These are phyloP conservation scores for Vaccinium macrocarpon DNA, from an alignment of 148 eudicot genomes.

Conservation along the genomic window DNA sequence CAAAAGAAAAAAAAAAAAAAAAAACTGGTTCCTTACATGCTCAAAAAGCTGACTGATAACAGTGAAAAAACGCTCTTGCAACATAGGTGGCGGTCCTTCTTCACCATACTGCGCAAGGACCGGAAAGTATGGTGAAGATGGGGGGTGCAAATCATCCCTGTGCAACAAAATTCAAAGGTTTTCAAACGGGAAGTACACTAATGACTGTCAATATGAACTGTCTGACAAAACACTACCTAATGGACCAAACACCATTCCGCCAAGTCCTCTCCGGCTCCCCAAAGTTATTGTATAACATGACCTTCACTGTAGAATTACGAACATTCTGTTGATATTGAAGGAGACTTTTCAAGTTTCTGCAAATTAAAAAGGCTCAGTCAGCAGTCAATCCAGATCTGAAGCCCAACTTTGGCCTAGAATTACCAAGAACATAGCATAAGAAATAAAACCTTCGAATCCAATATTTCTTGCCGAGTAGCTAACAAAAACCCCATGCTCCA, in stretches of 20 bases:
- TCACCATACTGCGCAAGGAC: slow-evolving; percentile 48
- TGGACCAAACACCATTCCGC: slow-evolving; percentile 61
- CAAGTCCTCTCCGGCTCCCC: slow-evolving; percentile 27
- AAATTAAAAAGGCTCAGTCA: background rate
- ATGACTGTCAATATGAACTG: background rate
- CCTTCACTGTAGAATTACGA: slow-evolving; percentile 37
- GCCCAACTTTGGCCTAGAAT: background rate
- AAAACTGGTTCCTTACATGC: slow-evolving; percentile 44
- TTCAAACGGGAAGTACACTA: slow-evolving; percentile 2
- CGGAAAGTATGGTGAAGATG: slow-evolving; percentile 71
- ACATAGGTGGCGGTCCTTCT: slow-evolving; percentile 83
- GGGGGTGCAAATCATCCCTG: slow-evolving; percentile 77
- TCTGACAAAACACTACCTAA: slow-evolving; percentile 49
- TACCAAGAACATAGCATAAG: background rate
- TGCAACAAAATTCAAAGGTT: background rate
- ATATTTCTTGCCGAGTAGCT: background rate
- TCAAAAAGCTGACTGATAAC: slow-evolving; percentile 83
- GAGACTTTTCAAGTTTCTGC: slow-evolving; percentile 25
- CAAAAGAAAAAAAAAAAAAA: background rate
- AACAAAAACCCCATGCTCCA: background rate
- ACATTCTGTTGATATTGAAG: slow-evolving; percentile 15
- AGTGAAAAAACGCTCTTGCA: slow-evolving; percentile 71
- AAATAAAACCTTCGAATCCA: background rate
- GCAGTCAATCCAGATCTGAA: background rate
- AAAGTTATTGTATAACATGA: slow-evolving; percentile 40